These are phyloP conservation scores for Xylaria digitata DNA, from an alignment of 2,329 filamentous ascomycete genomes.

Conservation along the genomic window DNA sequence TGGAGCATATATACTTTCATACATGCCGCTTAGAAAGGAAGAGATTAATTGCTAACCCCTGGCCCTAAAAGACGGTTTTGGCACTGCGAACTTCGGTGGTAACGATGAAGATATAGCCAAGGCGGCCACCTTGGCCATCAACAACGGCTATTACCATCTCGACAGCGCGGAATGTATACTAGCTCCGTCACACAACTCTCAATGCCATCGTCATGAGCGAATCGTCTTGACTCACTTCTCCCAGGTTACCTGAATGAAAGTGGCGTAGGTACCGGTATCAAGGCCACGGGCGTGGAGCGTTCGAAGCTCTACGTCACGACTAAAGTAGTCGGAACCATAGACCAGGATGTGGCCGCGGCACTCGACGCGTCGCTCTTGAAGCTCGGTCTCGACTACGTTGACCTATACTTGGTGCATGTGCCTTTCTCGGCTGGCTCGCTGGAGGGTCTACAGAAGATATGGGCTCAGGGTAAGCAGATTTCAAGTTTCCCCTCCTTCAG, in stretches of 20 bases:
- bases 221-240: not conserved
- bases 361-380: slow-evolving; percentile 70
- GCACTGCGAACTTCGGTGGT: slow-evolving; percentile 72
- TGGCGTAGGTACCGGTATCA: slow-evolving; percentile 77
- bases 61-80: slow-evolving; percentile 64
- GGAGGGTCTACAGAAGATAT: slow-evolving; percentile 65
- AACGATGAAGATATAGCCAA: slow-evolving; percentile 65
- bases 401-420: slow-evolving; percentile 72
- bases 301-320: slow-evolving; percentile 74
- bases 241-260: slow-evolving; percentile 70
- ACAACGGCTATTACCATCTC: slow-evolving; percentile 73
- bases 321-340: slow-evolving; percentile 59
- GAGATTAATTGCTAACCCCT: not conserved
- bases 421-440: slow-evolving; percentile 63
- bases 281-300: slow-evolving; percentile 70
- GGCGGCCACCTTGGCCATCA: slow-evolving; percentile 68
- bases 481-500: not conserved
- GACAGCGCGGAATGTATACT: slow-evolving; percentile 74
- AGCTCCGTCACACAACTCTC: not conserved
- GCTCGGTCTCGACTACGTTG: slow-evolving; percentile 75
- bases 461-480: slow-evolving; percentile 57
- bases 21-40: not conserved
- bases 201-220: not conserved
- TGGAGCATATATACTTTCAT: not conserved
- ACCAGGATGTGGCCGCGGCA: slow-evolving; percentile 58